Evolutionary conservation across 805 yeast species (phyloP).

Genomic region (Pichia paraexigua): DNA sequence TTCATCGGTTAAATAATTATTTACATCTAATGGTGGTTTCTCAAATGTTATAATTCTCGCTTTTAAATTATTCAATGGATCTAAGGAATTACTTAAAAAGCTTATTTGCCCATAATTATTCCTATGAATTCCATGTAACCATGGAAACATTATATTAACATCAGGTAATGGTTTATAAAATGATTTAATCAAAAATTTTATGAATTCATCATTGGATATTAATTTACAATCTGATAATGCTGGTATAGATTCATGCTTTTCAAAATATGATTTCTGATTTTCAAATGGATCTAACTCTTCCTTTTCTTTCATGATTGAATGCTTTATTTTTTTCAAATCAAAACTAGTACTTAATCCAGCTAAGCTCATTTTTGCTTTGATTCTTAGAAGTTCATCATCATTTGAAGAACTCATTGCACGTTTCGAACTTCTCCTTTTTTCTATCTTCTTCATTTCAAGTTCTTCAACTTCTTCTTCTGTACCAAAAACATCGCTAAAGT

Average conservation of each 20-base stretch:
- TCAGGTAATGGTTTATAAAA: constrained; percentile 42
- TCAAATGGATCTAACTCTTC: constrained; percentile 15
- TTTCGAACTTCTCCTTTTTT: constrained; percentile 17
- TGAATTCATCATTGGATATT: constrained; percentile 22
- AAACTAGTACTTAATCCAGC: not conserved
- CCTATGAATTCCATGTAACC: constrained; percentile 76
- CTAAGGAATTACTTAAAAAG: constrained; percentile 27
- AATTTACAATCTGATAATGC: constrained; percentile 14
- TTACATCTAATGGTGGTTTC: constrained; percentile 7
- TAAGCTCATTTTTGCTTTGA: constrained; percentile 18
- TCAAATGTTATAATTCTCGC: constrained; percentile 11
- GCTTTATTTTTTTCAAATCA: not conserved
- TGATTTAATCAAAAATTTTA: constrained; percentile 16
- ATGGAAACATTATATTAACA: constrained; percentile 70
- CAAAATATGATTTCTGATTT: constrained; percentile 16
- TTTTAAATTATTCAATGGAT: constrained; percentile 1
- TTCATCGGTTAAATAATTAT: not conserved
- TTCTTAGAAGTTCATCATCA: constrained; percentile 25
- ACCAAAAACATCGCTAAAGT: not conserved
- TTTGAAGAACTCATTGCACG: constrained; percentile 24
- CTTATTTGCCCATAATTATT: constrained; percentile 47
- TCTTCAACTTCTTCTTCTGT: not conserved
- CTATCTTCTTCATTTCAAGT: not conserved
- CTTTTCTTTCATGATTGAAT: not conserved
- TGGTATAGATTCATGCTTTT: constrained; percentile 13